These are phyloP conservation scores for Dioszegia aurantiaca DNA, from an alignment of 768 basidiomycete genomes.

Conservation along the genomic window DNA sequence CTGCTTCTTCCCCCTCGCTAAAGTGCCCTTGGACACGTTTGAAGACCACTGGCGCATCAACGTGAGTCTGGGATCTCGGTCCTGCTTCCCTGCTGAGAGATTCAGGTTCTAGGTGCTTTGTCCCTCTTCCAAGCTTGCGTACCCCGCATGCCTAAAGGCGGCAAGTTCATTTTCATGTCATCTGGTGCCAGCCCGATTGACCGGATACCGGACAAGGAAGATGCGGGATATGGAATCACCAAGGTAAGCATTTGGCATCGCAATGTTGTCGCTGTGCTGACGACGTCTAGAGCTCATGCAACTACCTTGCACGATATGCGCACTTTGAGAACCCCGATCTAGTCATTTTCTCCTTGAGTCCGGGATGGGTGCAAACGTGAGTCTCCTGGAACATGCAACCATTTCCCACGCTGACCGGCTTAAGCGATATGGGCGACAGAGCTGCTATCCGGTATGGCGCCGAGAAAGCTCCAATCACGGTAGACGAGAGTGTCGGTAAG, in stretches of 20 bases:
- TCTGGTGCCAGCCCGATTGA: constrained; percentile 39
- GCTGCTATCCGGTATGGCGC: constrained; percentile 15
- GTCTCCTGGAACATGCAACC: not conserved
- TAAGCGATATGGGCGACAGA: constrained; percentile 30
- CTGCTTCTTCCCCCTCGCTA: constrained; percentile 13
- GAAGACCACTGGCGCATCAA: constrained; percentile 37
- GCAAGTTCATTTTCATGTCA: constrained; percentile 44
- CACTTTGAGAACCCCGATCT: constrained; percentile 39
- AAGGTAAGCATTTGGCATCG: constrained; percentile 4
- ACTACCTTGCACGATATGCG: constrained; percentile 26
- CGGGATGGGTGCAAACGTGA: constrained; percentile 37
- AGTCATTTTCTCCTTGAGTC: constrained; percentile 36
- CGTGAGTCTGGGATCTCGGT: constrained; percentile 14
- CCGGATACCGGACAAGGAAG: constrained; percentile 31
- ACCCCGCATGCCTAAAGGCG: constrained; percentile 29
- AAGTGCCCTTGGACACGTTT: constrained; percentile 24
- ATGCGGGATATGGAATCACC: constrained; percentile 34
- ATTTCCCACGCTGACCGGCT: not conserved
- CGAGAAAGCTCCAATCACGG: constrained; percentile 34
- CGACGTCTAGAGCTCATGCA: not conserved
- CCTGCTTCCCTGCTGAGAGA: not conserved
- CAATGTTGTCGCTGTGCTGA: not conserved
- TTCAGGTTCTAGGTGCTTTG: constrained; percentile 33
- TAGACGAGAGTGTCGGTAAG: constrained; percentile 36
- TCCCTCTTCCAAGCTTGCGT: constrained; percentile 37